Evolutionary conservation across 768 basidiomycete genomes (phyloP).

Genomic region (Terana coerulea): DNA sequence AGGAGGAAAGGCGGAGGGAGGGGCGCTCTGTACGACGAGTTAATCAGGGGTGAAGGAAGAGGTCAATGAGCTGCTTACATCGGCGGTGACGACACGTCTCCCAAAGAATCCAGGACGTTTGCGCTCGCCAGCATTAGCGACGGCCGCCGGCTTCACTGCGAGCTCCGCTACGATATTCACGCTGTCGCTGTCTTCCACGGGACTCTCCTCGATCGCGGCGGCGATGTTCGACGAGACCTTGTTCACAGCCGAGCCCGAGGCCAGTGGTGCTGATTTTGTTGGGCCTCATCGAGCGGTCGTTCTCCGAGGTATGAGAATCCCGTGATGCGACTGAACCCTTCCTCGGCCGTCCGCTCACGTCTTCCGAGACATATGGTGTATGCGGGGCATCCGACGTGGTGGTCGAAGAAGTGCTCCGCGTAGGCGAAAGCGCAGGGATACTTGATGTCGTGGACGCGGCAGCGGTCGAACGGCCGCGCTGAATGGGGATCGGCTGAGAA

Average conservation of each 20-base stretch:
- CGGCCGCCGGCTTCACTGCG: neutral
- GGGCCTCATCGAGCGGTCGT: no score
- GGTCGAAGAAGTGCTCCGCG: constrained; percentile 19
- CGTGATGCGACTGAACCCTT: neutral
- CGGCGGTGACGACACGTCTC: neutral
- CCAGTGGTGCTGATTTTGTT: neutral
- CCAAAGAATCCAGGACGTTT: constrained; percentile 3
- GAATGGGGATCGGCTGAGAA: neutral
- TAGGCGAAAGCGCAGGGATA: constrained; percentile 24
- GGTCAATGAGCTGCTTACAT: neutral
- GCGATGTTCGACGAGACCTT: constrained; percentile 4
- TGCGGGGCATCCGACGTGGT: constrained; percentile 17
- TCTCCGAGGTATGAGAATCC: no score
- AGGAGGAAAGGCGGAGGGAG: constrained; percentile 15
- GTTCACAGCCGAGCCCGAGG: neutral
- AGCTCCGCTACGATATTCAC: neutral
- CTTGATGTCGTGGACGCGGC: neutral
- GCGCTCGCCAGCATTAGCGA: neutral
- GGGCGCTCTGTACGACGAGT: neutral
- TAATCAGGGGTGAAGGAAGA: neutral
- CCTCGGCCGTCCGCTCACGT: constrained; percentile 5
- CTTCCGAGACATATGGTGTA: constrained; percentile 23
- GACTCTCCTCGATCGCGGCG: constrained; percentile 33
- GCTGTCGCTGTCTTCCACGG: constrained; percentile 27
- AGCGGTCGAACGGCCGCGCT: neutral